phyloP scores from a whole-genome alignment of 2,329 filamentous ascomycete species.

The Monilinia fructigena region DNA sequence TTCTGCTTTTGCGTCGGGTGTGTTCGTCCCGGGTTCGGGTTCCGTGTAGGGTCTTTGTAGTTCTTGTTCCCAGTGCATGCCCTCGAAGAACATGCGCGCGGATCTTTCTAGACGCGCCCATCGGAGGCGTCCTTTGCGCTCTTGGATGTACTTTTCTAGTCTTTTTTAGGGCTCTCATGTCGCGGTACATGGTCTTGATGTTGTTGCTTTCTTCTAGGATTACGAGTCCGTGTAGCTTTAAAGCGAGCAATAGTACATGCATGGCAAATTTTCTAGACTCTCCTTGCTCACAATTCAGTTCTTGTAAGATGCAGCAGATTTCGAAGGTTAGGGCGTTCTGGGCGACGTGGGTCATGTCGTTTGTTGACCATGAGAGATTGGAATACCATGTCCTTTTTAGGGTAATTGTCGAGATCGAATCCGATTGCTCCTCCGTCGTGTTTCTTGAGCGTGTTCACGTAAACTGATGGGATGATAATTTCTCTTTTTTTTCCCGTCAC shows the following conservation, averaged over 20 bases:
- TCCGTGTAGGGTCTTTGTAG: neutral
- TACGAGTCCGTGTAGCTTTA: neutral
- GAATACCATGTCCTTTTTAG: neutral
- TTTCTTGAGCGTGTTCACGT: neutral
- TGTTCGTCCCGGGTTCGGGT: too few species aligned
- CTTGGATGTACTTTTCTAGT: neutral
- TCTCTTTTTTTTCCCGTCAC: neutral
- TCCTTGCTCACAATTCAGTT: neutral
- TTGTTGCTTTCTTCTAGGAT: neutral
- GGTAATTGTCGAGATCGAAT: neutral
- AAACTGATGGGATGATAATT: neutral
- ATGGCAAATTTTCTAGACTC: neutral
- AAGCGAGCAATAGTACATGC: neutral
- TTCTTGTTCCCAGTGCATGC: neutral
- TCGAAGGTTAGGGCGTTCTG: neutral
- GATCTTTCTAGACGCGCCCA: neutral
- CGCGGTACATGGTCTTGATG: neutral
- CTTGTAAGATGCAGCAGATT: neutral
- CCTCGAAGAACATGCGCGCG: too few species aligned
- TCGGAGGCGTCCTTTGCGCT: neutral
- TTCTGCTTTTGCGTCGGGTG: too few species aligned
- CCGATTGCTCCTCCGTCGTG: neutral
- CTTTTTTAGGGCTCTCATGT: neutral
- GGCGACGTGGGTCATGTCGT: neutral
- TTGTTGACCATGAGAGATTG: neutral